Base-by-base conservation (phyloP, 2,329 filamentous ascomycete genomes). In the Botrytis tulipae region DNA sequence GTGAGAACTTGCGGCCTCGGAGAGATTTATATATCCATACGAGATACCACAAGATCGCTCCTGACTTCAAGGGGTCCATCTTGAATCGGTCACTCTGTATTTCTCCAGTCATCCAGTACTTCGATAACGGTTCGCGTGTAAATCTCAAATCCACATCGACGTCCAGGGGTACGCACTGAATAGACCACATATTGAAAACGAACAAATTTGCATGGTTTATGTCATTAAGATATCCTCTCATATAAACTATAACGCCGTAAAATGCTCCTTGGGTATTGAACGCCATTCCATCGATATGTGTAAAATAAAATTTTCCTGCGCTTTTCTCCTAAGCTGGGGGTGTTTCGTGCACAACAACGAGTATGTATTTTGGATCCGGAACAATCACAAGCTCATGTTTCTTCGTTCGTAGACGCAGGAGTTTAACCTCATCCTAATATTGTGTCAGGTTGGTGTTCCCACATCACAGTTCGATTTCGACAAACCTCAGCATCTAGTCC, bases 381-480 rank as follows among this genome's bases (percentile, higher is more conserved):
- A 95, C 91, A 79, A 96, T 93, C 74, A 96, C 91, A 75, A 96
- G 84, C 82, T 97, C 93, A 78, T 94, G 92, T 82, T 93, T 94
- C 84, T 91, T 94, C n/a, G 93, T 95, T 76, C 93, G 88, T 76
- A 97, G 81, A 76, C 93, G 87, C 70, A 96, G 82, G 66, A 96
- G 84, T 83, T 91, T 94, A 76, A 95, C 83, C 80, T 95, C 93
- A 79, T 96, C 93, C 87, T 92, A 76, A 22, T 37, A 32, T 25
- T 20, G 5, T 40, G 67, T 79, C 67, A 79, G 75, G 37, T 62
- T 29, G 6, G 3, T 1, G 57, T 57, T 48, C 7, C 35, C 44
- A 16, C 44, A 44, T 51, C 67, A 68, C 69, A 37, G 16, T 16
- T 22, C 14, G 48, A 35, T 60, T 44, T 32, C 22, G 22, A 71